A percentile compares a stretch with the other conserved stretches of the same genome.
Conservation (phyloP, 345 rosid genomes). For the Lepidium africanum region DNA sequence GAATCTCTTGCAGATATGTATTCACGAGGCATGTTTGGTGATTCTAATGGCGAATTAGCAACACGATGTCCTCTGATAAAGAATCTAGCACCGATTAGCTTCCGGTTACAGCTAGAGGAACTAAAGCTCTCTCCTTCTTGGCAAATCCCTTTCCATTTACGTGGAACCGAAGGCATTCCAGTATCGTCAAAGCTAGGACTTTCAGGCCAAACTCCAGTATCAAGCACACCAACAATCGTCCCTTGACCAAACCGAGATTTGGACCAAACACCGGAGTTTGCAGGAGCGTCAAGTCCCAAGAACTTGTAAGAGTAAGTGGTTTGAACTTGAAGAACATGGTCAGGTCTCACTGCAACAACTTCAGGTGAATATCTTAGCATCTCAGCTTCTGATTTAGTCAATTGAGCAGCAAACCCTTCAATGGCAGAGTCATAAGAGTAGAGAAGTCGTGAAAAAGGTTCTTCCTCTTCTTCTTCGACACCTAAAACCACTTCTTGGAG, state of each 20-base stretch:
- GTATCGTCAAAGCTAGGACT: constrained; percentile 72
- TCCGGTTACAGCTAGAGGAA: constrained; percentile 55
- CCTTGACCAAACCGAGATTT: constrained; percentile 58
- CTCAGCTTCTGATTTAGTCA: constrained; percentile 47
- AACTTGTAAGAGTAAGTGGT: constrained; percentile 86
- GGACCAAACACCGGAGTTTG: constrained; percentile 45
- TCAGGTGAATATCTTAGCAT: constrained; percentile 40
- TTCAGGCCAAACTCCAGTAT: constrained; percentile 92
- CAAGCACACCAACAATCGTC: constrained; percentile 65
- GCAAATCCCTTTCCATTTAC: constrained; percentile 75
- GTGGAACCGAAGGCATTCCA: constrained; percentile 65
- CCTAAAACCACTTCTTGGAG: constrained; percentile 38
- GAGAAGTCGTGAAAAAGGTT: constrained; percentile 62
- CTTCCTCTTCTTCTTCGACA: constrained; percentile 22
- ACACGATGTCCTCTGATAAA: constrained; percentile 70
- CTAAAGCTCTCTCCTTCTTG: constrained; percentile 66
- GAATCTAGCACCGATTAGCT: constrained; percentile 82
- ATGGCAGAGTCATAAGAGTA: constrained; percentile 81
- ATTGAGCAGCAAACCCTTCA: constrained; percentile 82
- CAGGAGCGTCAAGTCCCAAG: constrained; percentile 52
- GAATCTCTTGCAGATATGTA: constrained; percentile 75
- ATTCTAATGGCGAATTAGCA: constrained; percentile 34
- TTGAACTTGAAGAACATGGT: constrained; percentile 54
- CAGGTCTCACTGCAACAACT: constrained; percentile 70
- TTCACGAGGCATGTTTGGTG: constrained; percentile 39